Conservation (phyloP, 345 rosid genomes). For the Gynandropsis gynandra region DNA sequence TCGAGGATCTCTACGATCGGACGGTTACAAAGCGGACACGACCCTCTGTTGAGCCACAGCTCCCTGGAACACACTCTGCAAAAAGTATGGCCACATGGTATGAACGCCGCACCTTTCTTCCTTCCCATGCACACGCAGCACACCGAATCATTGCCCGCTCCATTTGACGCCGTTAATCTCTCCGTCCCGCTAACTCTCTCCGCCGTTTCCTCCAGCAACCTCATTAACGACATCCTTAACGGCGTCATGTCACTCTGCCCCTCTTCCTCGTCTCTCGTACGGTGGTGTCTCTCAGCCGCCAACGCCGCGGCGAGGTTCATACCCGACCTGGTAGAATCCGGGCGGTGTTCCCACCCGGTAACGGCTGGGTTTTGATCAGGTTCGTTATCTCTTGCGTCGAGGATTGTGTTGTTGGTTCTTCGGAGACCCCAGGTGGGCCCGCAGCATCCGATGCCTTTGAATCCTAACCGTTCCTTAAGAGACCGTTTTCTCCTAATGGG, state of each 20-base stretch:
- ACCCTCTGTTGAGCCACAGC: constrained; percentile 56
- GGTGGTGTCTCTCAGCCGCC: constrained; percentile 65
- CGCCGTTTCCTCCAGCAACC: constrained; percentile 55
- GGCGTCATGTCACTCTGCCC: constrained; percentile 34
- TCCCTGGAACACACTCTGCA: constrained; percentile 75
- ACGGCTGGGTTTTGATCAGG: constrained; percentile 14
- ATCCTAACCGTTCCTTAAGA: constrained; percentile 57
- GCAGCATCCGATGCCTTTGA: constrained; percentile 59
- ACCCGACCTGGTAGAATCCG: constrained; percentile 25
- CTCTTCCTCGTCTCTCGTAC: constrained; percentile 25
- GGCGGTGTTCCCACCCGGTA: constrained; percentile 17
- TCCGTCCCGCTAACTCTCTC: constrained; percentile 30
- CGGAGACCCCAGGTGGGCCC: constrained; percentile 55
- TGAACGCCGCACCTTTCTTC: constrained; percentile 67
- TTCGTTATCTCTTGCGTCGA: constrained; percentile 33
- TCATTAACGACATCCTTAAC: constrained; percentile 66
- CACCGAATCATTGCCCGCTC: constrained; percentile 37
- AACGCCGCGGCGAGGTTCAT: constrained; percentile 91
- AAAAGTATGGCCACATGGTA: constrained; percentile 79
- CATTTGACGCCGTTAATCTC: constrained; percentile 19
- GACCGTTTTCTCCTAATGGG: constrained; percentile 36
- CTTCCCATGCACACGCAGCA: constrained; percentile 84
- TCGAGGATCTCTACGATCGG: constrained; percentile 60
- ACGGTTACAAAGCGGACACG: constrained; percentile 76
- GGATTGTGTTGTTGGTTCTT: constrained; percentile 25